phyloP scores from a whole-genome alignment of 2,329 filamentous ascomycete species.

The Tolypocladium tundrense region DNA sequence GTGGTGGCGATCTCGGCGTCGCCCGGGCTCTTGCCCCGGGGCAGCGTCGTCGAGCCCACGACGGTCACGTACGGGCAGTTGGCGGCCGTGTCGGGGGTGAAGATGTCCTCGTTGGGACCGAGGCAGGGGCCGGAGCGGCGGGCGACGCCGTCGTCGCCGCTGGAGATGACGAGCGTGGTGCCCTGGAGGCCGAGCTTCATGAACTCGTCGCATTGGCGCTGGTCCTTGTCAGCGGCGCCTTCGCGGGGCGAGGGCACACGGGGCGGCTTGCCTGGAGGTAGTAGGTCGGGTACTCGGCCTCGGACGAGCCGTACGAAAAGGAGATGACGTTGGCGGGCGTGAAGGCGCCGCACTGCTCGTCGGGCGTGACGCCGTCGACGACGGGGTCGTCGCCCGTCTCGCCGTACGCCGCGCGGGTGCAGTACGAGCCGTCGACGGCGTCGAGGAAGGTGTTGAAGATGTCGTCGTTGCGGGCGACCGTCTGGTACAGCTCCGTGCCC shows the following conservation, averaged over 20 bases:
- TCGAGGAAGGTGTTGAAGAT: constrained; percentile 33
- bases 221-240: constrained; percentile 11
- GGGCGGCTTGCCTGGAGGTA: not conserved
- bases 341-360: not conserved
- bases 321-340: not conserved
- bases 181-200: constrained; percentile 46
- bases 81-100: constrained; percentile 36
- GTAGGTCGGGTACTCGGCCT: not conserved
- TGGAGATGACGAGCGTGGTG: constrained; percentile 35
- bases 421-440: constrained; percentile 33
- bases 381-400: not conserved
- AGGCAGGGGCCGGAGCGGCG: constrained; percentile 8
- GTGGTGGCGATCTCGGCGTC: constrained; percentile 7
- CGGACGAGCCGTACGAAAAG: not conserved
- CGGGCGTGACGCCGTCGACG: not conserved
- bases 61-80: constrained; percentile 39
- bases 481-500: constrained; percentile 35
- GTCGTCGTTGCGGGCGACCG: constrained; percentile 22
- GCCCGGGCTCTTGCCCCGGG: constrained; percentile 2
- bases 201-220: constrained; percentile 44
- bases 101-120: constrained; percentile 23
- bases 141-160: constrained; percentile 11
- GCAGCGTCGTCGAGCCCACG: constrained; percentile 36
- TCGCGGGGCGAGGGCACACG: not conserved
- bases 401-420: not conserved